Percentiles rank a stretch among this genome's conserved stretches.
Evolutionary conservation across 768 basidiomycete species (phyloP).

Genomic region (Cyathus striatus): DNA sequence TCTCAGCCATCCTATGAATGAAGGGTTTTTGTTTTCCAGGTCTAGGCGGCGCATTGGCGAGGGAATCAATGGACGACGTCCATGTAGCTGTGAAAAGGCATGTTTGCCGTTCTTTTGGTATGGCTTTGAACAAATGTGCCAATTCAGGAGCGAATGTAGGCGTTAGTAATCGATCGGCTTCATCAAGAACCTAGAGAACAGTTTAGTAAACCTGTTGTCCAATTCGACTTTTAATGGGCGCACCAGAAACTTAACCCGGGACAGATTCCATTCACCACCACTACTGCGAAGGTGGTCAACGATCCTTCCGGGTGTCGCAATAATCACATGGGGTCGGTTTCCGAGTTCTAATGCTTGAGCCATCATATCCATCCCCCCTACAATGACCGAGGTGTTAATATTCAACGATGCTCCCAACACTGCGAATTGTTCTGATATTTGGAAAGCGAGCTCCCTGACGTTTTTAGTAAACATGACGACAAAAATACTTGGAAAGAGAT

Average conservation of each 20-base stretch:
- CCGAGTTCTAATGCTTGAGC: conserved; percentile 83
- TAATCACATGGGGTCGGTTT: conserved; percentile 85
- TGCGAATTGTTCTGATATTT: conserved; percentile 93
- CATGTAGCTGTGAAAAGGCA: conserved; percentile 96
- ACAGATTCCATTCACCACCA: conserved; percentile 78
- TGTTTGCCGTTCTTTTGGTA: conserved; percentile 89
- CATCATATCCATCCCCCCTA: conserved; percentile 99
- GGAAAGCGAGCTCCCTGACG: conserved; percentile 91
- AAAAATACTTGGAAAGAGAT: conserved; percentile 1
- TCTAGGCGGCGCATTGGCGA: conserved; percentile 68
- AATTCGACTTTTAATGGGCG: conserved; percentile 14
- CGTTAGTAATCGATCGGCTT: conserved; percentile 91
- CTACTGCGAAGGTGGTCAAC: conserved; percentile 84
- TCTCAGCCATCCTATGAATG: conserved; percentile 70
- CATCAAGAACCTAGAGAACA: conserved; percentile 75
- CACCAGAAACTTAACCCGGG: conserved; percentile 81
- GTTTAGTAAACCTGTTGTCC: neutral
- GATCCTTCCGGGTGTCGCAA: conserved; percentile 94
- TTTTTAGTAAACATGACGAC: no score
- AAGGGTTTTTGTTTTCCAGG: conserved; percentile 86
- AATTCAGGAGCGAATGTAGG: conserved; percentile 87
- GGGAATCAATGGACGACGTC: conserved; percentile 76
- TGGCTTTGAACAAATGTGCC: conserved; percentile 63
- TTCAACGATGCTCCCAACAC: conserved; percentile 83
- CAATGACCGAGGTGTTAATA: conserved; percentile 80